Conservation (phyloP, 2,329 filamentous ascomycete genomes). For the Stromatinia cepivora region DNA sequence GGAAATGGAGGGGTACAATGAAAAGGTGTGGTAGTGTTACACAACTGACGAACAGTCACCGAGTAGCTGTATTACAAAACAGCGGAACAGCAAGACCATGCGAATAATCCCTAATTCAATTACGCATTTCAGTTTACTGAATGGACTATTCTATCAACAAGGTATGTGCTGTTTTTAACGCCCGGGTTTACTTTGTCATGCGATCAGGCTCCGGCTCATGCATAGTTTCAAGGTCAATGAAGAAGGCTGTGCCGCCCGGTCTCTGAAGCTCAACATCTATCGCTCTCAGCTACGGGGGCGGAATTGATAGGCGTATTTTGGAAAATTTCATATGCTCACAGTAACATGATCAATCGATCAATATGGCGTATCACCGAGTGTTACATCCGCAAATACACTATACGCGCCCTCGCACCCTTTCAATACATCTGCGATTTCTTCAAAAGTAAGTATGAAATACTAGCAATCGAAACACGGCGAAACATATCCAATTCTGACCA, state of each 20-base stretch:
- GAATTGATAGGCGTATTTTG: not conserved
- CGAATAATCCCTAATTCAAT: not conserved
- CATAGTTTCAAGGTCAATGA: not conserved
- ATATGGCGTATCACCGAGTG: not conserved
- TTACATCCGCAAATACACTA: not conserved
- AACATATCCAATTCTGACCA: not conserved
- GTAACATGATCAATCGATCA: not conserved
- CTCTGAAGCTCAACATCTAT: constrained; percentile 6
- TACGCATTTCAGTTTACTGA: not conserved
- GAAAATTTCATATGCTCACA: not conserved
- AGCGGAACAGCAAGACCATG: not conserved
- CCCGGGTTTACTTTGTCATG: constrained; percentile 13
- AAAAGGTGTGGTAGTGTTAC: constrained; percentile 9
- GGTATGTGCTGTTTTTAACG: constrained; percentile 5
- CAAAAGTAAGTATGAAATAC: not conserved
- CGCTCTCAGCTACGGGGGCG: not conserved
- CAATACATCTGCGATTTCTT: not conserved
- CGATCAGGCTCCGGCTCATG: constrained; percentile 19
- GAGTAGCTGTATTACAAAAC: constrained; percentile 19
- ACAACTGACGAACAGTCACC: constrained; percentile 5
- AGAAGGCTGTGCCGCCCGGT: constrained; percentile 9
- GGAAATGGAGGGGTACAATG: constrained; percentile 8
- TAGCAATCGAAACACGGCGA: not conserved
- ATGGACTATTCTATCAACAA: not conserved
- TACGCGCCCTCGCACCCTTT: not conserved